phyloP scores from a whole-genome alignment of 192 early-diverging fungal genomes.

The Backusella psychrophila region DNA sequence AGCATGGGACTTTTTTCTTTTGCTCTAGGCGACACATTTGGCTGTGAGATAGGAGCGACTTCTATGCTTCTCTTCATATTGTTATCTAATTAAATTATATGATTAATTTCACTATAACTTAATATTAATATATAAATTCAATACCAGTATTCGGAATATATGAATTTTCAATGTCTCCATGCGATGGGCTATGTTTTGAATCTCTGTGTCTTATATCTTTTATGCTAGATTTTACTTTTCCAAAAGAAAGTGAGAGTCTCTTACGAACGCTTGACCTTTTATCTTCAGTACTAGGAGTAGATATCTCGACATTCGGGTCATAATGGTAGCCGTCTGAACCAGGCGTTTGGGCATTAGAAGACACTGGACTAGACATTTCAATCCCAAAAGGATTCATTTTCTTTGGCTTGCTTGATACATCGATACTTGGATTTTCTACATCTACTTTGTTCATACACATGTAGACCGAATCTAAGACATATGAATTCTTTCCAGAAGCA shows the following conservation, averaged over 20 bases:
- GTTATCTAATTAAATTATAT: neutral
- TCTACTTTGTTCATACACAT: neutral
- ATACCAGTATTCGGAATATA: neutral
- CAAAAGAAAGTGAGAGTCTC: neutral
- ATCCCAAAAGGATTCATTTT: neutral
- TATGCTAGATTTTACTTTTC: neutral
- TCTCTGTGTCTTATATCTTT: neutral
- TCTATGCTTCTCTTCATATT: neutral
- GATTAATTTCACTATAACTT: neutral
- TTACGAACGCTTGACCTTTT: neutral
- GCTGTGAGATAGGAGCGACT: neutral
- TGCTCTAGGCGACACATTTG: neutral
- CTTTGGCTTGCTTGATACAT: neutral
- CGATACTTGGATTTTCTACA: neutral
- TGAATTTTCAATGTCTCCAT: neutral
- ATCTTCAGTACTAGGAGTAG: neutral
- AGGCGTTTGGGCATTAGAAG: neutral
- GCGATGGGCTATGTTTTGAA: neutral
- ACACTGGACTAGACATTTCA: neutral
- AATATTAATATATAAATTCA: neutral
- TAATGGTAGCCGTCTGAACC: neutral
- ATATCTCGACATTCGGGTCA: neutral
- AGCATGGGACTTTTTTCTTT: neutral
- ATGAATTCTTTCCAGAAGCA: neutral
- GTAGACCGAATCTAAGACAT: neutral